Evolutionary conservation across 2,329 filamentous ascomycete genomes (phyloP), one percentile per base, ranked within the genome.

Genomic region (Hypomyces rosellus): DNA sequence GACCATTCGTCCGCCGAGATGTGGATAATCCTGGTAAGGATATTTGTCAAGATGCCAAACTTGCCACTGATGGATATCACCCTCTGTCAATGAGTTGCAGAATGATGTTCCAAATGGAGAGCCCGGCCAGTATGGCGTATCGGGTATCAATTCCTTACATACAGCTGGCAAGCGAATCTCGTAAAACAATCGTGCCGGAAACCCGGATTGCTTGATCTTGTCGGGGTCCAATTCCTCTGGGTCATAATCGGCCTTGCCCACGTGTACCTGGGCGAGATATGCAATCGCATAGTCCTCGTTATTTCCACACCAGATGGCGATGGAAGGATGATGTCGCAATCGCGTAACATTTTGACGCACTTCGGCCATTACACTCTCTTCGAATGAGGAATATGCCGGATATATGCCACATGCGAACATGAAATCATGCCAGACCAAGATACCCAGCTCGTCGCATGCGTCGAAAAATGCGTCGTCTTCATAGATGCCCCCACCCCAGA

Each of bases 171-270:
- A 70, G 14, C 89, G 67, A 61, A 88, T 85, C 64, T 90, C 86
- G 62, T 89, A 90, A 47, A 88, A 86, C 57, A 88, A 89, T 45
- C 87, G 74, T 1, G 86, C 86, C 2, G 87, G 86, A 57, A 89
- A 90, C 53, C 81, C 25, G 2, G 25, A 30, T 11, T 30, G 25
- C 8, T 30, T 72, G 75, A 85, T 84, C 65, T 84, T 82, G 36
- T 91, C 74, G 25, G 25, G 25, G 9, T 30, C 88, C 88, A 92
- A 82, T 25, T 85, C 54, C 88, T 76, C 1, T 86, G 80, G 61
- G 91, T 77, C 59, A 86, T 88, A 70, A 90, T 86, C 55, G 84
- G 80, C n/a, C 89, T 83, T 63, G 88, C 84, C 61, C 90, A 90
- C 30, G 11, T 33, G 25, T 33, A 34, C n/a, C 30, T 30, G 25